Base-by-base conservation (phyloP, 371 early-diverging fungal genomes). In the Syncephalastrum sp. region DNA sequence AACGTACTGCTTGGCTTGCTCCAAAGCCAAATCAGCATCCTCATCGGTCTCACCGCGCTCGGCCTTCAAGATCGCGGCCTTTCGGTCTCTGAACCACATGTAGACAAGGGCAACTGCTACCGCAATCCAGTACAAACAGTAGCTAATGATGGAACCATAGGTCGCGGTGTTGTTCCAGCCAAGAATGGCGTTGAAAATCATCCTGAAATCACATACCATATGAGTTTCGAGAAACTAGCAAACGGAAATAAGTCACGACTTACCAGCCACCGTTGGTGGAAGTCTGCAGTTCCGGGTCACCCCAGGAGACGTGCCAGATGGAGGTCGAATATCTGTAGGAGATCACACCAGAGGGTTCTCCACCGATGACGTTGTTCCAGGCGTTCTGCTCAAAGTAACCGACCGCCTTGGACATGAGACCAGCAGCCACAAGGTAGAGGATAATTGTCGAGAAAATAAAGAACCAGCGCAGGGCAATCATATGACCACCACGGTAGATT, bases 151-250 rank as follows among this genome's bases (percentile, higher is more conserved):
- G 19, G 88, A 79, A 44, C 85, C 89, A 57, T 81, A 63, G 1
- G 90, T 88, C 7, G 91, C 93, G 42, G 81, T 69, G 63, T 85
- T 86, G 67, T 74, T 84, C 91, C 92, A 92, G 16, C 93, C 91
- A 2, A 65, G 54, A 33, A 63, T 63, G 4, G 63, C 63, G 33
- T 63, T 63, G 17, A 63, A 63, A 15, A 63, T 63, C 54, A 57
- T 53, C 63, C 62, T 62, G 25, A 1, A 15, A 15, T 15, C 24
- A 50, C 12, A 17, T 19, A 6, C 16, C 23, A 38, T 33, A 17
- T 53, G 5, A 45, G 14, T 38, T 2, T 49, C 14, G 24, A 15
- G 29, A 42, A 21, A 51, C 25, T 12, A 15, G 13, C 13, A 14
- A n/a, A 15, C 4, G 19, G 0, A 19, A 17, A 16, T 6, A 49